Evolutionary conservation across 2,329 filamentous ascomycete genomes (phyloP), one percentile per base, ranked within the genome.

Genomic region (Talaromyces sp.): DNA sequence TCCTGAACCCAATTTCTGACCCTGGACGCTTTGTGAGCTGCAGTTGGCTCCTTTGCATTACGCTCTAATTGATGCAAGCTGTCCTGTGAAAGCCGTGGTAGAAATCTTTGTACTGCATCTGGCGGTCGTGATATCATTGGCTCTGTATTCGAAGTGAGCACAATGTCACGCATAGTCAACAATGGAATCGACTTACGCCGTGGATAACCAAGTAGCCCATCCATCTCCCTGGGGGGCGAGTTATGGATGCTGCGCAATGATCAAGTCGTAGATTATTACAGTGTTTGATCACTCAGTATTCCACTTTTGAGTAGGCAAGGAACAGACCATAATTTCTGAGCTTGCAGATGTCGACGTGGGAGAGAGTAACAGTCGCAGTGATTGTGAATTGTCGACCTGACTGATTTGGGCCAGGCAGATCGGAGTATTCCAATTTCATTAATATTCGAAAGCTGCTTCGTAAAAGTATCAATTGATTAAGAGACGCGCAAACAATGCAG

Each of bases 31-130:
- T 37, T 46, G 9, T 28, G 46, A 12, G 58, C 35, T 28, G 58
- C 33, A 39, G 46, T 23, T 12, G 44, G 46, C 21, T 48, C 44
- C 18, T 35, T 46, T 39, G 31, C 58, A 60, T 52, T 52, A 9
- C 21, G 46, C 23, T 60, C 58, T 40, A 60, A 18, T 52, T 60
- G 58, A 46, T 50, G 44, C 58, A 60, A 14, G 46, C 58, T 60
- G 14, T 52, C 21, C 58, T 52, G 58, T 2, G 58, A 60, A 18
- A 60, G 58, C 2, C 44, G 58, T 9, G 18, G 31, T 8, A 16
- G 33, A 5, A 40, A 2, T 31, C 44, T 23, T 14, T 42, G 28
- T 11, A 33, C 23, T 23, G 42, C 31, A 59, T 39, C 33, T 60
- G 57, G 42, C 28, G 42, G 44, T 16, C 31, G 42, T 50, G 57